Conservation (phyloP, 2,329 filamentous ascomycete genomes). For the Microcyclospora tardicrescens region DNA sequence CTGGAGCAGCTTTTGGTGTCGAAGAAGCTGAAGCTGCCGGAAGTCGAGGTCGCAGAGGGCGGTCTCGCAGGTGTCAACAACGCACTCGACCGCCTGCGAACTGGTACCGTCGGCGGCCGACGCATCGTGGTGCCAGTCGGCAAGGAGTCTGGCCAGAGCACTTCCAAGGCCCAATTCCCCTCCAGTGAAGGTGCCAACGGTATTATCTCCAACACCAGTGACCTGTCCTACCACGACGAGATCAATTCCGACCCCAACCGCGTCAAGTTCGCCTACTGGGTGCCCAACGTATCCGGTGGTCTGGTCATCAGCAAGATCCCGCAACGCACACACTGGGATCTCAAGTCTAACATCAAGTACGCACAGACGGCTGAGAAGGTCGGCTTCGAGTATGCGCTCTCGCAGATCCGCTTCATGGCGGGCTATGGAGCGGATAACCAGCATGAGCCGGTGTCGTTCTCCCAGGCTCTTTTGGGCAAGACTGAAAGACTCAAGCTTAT, state of each 20-base stretch:
- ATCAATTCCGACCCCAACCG: constrained; percentile 32
- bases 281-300: constrained; percentile 42
- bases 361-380: constrained; percentile 36
- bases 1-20: constrained; percentile 50
- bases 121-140: constrained; percentile 47
- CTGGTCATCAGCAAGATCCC: constrained; percentile 41
- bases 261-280: constrained; percentile 40
- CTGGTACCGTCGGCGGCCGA: constrained; percentile 54
- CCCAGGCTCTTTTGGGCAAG: constrained; percentile 35
- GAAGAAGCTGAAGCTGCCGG: constrained; percentile 44
- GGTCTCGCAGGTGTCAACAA: constrained; percentile 56
- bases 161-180: constrained; percentile 2
- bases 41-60: constrained; percentile 50
- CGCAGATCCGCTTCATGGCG: constrained; percentile 42
- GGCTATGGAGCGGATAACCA: constrained; percentile 33
- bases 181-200: constrained; percentile 5
- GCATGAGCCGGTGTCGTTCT: constrained; percentile 41
- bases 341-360: constrained; percentile 37
- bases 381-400: constrained; percentile 40
- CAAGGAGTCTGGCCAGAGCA: constrained; percentile 9
- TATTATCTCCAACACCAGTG: constrained; percentile 6
- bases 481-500: constrained; percentile 40
- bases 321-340: constrained; percentile 37
- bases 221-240: constrained; percentile 23
- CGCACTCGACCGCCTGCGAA: constrained; percentile 52